Conservation (phyloP, 2,329 filamentous ascomycete species). For the Cercospora zeae-maydis region DNA sequence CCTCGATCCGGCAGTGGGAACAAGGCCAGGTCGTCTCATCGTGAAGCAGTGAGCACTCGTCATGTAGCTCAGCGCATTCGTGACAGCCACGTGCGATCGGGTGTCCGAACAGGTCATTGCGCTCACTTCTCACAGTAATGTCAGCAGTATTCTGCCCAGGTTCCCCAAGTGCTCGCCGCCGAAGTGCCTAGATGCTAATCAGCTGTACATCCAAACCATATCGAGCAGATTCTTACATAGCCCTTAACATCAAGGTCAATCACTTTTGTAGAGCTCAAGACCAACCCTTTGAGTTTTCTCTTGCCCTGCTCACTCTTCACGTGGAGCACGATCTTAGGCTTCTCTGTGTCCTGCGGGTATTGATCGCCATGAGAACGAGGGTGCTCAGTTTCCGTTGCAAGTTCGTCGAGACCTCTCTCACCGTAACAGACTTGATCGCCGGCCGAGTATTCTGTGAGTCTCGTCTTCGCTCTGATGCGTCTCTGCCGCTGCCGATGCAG, state of each 20-base stretch:
- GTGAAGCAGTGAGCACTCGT: slow-evolving; percentile 37
- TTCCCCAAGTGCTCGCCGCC: not conserved
- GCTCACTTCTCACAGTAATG: not conserved
- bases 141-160: not conserved
- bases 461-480: slow-evolving; percentile 1
- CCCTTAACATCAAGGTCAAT: not conserved
- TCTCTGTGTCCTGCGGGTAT: not conserved
- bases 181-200: not conserved
- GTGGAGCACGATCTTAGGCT: not conserved
- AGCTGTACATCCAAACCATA: not conserved
- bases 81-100: slow-evolving; percentile 22
- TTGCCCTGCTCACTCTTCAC: not conserved
- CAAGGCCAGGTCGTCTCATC: slow-evolving; percentile 40
- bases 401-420: not conserved
- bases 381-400: not conserved
- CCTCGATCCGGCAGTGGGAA: slow-evolving; percentile 33
- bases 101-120: slow-evolving; percentile 15
- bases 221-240: not conserved
- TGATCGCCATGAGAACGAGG: not conserved
- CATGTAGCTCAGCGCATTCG: slow-evolving; percentile 8
- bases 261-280: not conserved
- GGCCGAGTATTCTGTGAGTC: not conserved
- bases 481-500: not conserved
- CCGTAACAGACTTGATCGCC: not conserved
- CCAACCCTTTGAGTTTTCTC: not conserved